Evolutionary conservation across 768 basidiomycete species (phyloP).

Genomic region (Tulasnella sp.): DNA sequence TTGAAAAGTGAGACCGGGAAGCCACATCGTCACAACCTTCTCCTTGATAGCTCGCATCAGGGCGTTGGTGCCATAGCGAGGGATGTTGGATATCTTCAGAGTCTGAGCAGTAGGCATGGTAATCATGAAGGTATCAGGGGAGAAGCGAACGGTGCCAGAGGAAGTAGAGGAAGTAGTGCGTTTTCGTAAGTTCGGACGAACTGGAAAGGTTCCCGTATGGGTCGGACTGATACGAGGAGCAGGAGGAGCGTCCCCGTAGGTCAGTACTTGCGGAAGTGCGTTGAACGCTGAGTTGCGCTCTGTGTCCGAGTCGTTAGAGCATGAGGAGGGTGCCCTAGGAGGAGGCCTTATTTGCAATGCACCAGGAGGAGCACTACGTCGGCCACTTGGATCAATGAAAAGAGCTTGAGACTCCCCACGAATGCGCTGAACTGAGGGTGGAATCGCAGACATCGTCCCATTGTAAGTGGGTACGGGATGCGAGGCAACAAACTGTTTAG

Average conservation of each 20-base stretch:
- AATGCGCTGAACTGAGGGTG: too few relatives aligned
- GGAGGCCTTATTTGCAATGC: too few relatives aligned
- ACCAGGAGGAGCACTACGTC: too few relatives aligned
- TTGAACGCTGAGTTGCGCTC: too few relatives aligned
- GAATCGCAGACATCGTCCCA: too few relatives aligned
- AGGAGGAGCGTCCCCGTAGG: neutral
- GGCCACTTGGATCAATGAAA: too few relatives aligned
- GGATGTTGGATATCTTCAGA: slow-evolving; percentile 13
- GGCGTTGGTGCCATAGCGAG: slow-evolving; percentile 1
- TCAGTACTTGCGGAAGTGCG: too few relatives aligned
- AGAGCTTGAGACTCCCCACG: too few relatives aligned
- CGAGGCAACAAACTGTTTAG: too few relatives aligned
- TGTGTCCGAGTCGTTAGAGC: too few relatives aligned
- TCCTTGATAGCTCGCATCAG: slow-evolving; percentile 13
- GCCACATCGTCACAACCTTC: slow-evolving; percentile 14
- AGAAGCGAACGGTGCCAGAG: slow-evolving; percentile 9
- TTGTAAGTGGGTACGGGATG: too few relatives aligned
- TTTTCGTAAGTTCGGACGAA: slow-evolving; percentile 10
- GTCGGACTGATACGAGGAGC: slow-evolving; percentile 14
- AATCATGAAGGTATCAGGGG: slow-evolving; percentile 12
- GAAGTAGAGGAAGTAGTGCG: slow-evolving; percentile 2
- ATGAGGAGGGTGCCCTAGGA: too few relatives aligned
- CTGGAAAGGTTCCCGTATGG: neutral
- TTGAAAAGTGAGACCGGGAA: slow-evolving; percentile 11
- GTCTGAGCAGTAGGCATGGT: slow-evolving; percentile 12